Conservation (phyloP, 768 basidiomycete species). For the Pilatotrama ljubarskyi region DNA sequence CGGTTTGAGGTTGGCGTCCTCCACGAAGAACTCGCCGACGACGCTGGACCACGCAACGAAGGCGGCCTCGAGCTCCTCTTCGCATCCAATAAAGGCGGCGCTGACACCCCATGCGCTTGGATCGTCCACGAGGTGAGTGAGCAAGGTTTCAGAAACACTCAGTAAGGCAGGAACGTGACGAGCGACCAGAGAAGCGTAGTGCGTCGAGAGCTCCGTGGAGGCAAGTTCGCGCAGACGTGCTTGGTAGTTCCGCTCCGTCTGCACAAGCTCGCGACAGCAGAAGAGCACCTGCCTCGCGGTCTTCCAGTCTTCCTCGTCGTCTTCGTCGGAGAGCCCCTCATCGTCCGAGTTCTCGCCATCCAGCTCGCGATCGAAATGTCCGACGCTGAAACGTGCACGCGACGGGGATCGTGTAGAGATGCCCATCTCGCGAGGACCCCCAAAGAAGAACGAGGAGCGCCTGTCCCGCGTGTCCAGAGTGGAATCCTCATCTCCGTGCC, state of each 20-base stretch:
- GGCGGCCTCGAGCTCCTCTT: conserved; percentile 53
- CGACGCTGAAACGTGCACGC: conserved; percentile 20
- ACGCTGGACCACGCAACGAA: conserved; percentile 58
- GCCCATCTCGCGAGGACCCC: conserved; percentile 21
- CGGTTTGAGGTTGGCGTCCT: conserved; percentile 17
- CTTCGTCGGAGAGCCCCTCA: conserved; percentile 20
- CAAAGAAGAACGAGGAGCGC: conserved; percentile 21
- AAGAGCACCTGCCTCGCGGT: conserved; percentile 42
- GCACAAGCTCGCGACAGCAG: conserved; percentile 49
- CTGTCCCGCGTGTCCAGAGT: conserved; percentile 14
- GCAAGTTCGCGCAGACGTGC: conserved; percentile 39
- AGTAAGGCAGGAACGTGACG: conserved; percentile 53
- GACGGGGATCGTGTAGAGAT: conserved; percentile 11
- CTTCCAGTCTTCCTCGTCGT: conserved; percentile 37
- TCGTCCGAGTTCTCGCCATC: conserved; percentile 24
- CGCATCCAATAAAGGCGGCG: conserved; percentile 53
- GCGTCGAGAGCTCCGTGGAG: conserved; percentile 39
- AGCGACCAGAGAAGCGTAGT: conserved; percentile 53
- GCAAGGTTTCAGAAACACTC: conserved; percentile 48
- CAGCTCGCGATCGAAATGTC: conserved; percentile 16
- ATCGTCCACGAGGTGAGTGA: conserved; percentile 55
- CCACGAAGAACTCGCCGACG: conserved; percentile 44
- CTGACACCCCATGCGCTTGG: conserved; percentile 69
- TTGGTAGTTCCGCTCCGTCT: conserved; percentile 48
- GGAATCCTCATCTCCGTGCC: conserved; percentile 18